Percentiles rank a stretch among this genome's conserved stretches.
Evolutionary conservation across 495 filamentous ascomycete species (phyloP).

Genomic region (Collariella sp.): DNA sequence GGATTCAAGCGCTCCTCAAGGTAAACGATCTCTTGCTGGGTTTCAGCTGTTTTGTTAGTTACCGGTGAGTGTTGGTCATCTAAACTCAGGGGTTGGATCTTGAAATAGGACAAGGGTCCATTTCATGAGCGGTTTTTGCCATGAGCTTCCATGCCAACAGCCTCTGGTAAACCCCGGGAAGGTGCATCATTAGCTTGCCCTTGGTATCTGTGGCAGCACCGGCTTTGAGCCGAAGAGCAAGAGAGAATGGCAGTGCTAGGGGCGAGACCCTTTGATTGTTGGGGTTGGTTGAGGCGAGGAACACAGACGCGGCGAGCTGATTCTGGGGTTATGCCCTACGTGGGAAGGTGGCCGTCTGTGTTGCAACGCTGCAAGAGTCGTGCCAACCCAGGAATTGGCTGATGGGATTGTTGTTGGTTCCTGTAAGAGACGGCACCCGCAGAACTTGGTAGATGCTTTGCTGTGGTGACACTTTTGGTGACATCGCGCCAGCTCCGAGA

Average conservation of each 20-base stretch:
- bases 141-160: not conserved
- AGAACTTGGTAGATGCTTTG: no score
- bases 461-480: no score
- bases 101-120: no score
- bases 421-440: not conserved
- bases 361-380: not conserved
- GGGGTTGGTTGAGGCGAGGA: not conserved
- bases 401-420: not conserved
- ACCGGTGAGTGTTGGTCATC: no score
- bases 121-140: no score
- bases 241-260: not conserved
- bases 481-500: no score
- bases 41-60: no score
- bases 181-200: conserved; percentile 1
- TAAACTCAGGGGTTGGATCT: no score
- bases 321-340: not conserved
- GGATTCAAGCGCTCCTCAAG: not conserved
- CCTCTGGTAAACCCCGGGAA: not conserved
- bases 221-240: not conserved
- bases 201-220: not conserved
- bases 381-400: not conserved
- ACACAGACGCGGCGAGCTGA: not conserved
- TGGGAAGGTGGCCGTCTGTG: not conserved
- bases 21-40: no score
- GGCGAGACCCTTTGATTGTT: not conserved